Evolutionary conservation across 108 stramenopile genomes (phyloP), one percentile per base, ranked within the genome.

Genomic region (Cyclotella distinguenda): DNA sequence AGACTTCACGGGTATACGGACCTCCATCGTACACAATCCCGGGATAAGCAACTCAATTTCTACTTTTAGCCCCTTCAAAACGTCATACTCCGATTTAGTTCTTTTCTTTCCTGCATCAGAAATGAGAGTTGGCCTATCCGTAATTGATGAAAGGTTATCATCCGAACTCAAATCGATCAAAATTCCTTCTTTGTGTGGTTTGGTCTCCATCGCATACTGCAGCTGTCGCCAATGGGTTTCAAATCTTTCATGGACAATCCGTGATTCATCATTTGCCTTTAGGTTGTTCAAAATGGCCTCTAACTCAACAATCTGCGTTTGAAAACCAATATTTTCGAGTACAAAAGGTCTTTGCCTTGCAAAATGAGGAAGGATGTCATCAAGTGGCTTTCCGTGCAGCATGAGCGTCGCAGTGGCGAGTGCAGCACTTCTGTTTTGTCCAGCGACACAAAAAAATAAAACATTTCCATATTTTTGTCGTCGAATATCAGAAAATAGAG

Each of bases 21-120:
- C 85, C 40, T 89, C 87, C 81, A 89, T 84, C 1, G 83, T 86
- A 40, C 85, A 89, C 10, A 86, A 56, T 6, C 87, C 87, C 7
- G 87, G 87, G 30, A 89, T 89, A 10, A 89, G 71, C 25, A 89
- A 53, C 64, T 89, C 87, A 46, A 89, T 78, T 55, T 89, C 87
- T 10, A 89, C 87, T 53, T 62, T 68, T 28, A 49, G 49, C 21
- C 50, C 63, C 8, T 36, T 32, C 26, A 77, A 35, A 9, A 64
- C 39, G 33, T 70, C 64, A 36, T 42, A 22, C 31, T 66, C 75
- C 10, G 70, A 70, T 55, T 80, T 55, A 16, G 54, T 56, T 5
- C 67, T 73, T 27, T 11, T 18, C 7, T 22, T 28, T 1, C 31
- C 19, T 15, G 26, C 30, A 18, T 39, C 11, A 8, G 44, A 23